Base-by-base conservation (phyloP, 1,284 basidiomycete species). In the Ustilago sp. region DNA sequence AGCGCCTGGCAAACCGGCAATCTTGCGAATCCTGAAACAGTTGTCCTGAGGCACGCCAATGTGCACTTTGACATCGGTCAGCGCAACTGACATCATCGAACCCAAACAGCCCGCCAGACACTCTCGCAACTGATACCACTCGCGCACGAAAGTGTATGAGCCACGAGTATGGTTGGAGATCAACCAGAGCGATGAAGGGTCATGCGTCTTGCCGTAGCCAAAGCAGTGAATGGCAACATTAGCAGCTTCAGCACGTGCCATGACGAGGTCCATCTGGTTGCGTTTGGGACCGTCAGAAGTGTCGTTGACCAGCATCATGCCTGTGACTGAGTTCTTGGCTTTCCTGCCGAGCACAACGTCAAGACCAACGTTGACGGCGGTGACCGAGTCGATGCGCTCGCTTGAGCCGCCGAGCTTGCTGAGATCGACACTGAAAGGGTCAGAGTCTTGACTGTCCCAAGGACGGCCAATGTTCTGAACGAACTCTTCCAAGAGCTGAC, bases 231-330 rank as follows among this genome's bases (percentile, higher is more conserved):
- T 95, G 1, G 96, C 95, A 31, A 96, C 91, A 81, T 94, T 95
- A 34, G 94, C 95, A 4, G 95, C 95, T 83, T 99, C 96, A 0
- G 95, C 93, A 50, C 96, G 92, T 48, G 95, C 95, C 69, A 97
- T 92, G 35, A 98, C 94, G 19, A 99, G 90, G 83, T 98, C 95
- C 94, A 99, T 98, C 87, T 98, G 94, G n/a, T 94, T 93, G n/a
- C 94, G 91, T 56, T 93, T 91, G 12, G 95, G 94, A 74, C 91
- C 92, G 82, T 98, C 95, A 6, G 92, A 89, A 1, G 93, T 92
- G 84, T 99, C 96, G 86, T 93, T 94, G 78, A 98, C 91, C 28
- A 99, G 89, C 52, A 98, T 88, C 91, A 99, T 93, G 19, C 94
- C 94, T 0, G 93, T 92, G 15, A 95, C 87, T 0, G 94, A 91